Conservation (phyloP, 2,329 filamentous ascomycete species). For the Trichoderma sp. region DNA sequence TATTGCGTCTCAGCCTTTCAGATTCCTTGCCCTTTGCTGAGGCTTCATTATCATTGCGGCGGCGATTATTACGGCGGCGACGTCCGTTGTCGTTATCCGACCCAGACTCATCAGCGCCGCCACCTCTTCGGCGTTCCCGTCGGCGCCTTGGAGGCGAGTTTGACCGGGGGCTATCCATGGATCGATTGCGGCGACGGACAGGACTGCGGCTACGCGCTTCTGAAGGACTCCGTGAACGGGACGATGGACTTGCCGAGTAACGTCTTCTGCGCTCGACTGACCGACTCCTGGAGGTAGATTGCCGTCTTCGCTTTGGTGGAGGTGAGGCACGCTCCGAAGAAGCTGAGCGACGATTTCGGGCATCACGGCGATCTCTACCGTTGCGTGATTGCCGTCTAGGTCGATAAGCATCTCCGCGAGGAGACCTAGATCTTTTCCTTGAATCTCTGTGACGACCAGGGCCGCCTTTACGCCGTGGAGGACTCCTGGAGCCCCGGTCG, state of each 20-base stretch:
- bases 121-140: slow-evolving; percentile 12
- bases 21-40: slow-evolving; percentile 28
- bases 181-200: slow-evolving; percentile 33
- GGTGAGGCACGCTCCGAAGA: slow-evolving; percentile 49
- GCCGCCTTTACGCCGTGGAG: slow-evolving; percentile 42
- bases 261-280: slow-evolving; percentile 49
- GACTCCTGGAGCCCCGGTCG: slow-evolving; percentile 41
- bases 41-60: neutral
- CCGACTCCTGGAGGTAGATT: slow-evolving; percentile 53
- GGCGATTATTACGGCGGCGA: slow-evolving; percentile 24
- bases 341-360: slow-evolving; percentile 38
- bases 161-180: slow-evolving; percentile 11
- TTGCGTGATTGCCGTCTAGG: slow-evolving; percentile 34
- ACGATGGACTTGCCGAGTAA: slow-evolving; percentile 44
- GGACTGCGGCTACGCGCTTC: slow-evolving; percentile 39
- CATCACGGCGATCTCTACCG: slow-evolving; percentile 32
- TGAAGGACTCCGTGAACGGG: slow-evolving; percentile 46
- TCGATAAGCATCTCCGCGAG: slow-evolving; percentile 38
- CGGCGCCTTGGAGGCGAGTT: slow-evolving; percentile 25
- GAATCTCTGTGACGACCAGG: slow-evolving; percentile 40
- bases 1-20: slow-evolving; percentile 50
- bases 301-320: slow-evolving; percentile 54
- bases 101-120: neutral
- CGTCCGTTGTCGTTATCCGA: slow-evolving; percentile 2
- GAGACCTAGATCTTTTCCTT: slow-evolving; percentile 49